Conservation (phyloP, 169 alveolate species). For the Eimeria sp. region DNA sequence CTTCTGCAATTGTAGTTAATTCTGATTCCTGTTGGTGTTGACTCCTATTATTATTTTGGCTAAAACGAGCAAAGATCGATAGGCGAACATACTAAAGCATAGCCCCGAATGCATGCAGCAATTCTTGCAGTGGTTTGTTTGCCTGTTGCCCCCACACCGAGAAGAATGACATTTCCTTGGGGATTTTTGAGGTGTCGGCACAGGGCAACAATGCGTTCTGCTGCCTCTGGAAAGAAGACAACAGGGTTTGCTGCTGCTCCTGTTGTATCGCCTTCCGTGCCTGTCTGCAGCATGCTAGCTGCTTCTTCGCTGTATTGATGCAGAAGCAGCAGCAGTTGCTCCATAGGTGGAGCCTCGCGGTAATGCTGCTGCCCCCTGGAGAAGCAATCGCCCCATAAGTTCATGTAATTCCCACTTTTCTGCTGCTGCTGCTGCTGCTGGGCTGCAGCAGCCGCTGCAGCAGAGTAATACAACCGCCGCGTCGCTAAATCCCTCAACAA, state of each 20-base stretch:
- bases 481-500: not conserved
- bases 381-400: slow-evolving; percentile 87
- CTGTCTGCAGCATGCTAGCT: not conserved
- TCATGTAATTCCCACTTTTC: not conserved
- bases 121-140: slow-evolving; percentile 95
- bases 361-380: slow-evolving; percentile 88
- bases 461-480: slow-evolving; percentile 7
- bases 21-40: not conserved
- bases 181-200: slow-evolving; percentile 95
- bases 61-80: no score
- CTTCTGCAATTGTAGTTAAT: no score
- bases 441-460: not conserved
- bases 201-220: slow-evolving; percentile 96
- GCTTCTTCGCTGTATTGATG: not conserved
- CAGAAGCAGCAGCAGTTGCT: slow-evolving; percentile 37
- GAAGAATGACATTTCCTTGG: slow-evolving; percentile 96
- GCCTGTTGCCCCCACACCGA: slow-evolving; percentile 99
- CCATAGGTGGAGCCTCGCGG: not conserved
- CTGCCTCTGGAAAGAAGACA: slow-evolving; percentile 97
- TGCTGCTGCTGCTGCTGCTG: not conserved
- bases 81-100: slow-evolving; percentile 69
- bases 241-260: slow-evolving; percentile 76
- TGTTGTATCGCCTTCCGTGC: slow-evolving; percentile 1
- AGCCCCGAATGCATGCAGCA: slow-evolving; percentile 93
- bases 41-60: not conserved